Percentiles rank a stretch among this genome's conserved stretches.
These are phyloP conservation scores for Starmerella cellae DNA, from an alignment of 805 yeast genomes.

Conservation along the genomic window DNA sequence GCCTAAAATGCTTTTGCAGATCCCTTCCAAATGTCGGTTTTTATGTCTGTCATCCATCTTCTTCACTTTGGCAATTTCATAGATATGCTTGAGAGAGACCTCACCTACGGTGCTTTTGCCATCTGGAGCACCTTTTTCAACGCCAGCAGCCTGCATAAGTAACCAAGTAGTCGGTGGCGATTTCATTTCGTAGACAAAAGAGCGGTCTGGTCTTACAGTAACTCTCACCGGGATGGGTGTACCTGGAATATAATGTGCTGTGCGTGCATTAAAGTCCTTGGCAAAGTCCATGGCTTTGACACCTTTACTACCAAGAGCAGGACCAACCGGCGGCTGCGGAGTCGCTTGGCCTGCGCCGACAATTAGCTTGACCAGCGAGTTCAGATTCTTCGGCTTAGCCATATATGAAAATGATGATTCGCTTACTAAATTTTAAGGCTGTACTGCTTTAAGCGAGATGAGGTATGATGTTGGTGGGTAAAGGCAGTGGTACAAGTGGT, in stretches of 20 bases:
- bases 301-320: slow-evolving; percentile 96
- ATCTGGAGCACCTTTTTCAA: slow-evolving; percentile 65
- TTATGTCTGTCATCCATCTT: slow-evolving; percentile 70
- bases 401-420: slow-evolving; percentile 10
- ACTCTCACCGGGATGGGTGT: slow-evolving; percentile 79
- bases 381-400: slow-evolving; percentile 40
- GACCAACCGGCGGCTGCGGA: slow-evolving; percentile 98
- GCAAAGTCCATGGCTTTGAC: slow-evolving; percentile 97
- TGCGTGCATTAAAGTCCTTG: slow-evolving; percentile 94
- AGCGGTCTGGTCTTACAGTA: slow-evolving; percentile 81
- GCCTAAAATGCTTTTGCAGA: slow-evolving; percentile 70
- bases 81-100: slow-evolving; percentile 71
- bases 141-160: slow-evolving; percentile 65
- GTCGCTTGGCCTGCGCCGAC: slow-evolving; percentile 98
- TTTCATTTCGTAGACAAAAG: slow-evolving; percentile 73
- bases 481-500: no score
- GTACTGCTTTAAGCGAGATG: neutral
- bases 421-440: neutral
- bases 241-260: slow-evolving; percentile 76
- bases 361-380: slow-evolving; percentile 58
- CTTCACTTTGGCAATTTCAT: slow-evolving; percentile 89
- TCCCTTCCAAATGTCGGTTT: slow-evolving; percentile 52
- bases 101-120: slow-evolving; percentile 41
- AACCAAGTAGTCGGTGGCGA: slow-evolving; percentile 88
- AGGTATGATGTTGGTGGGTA: neutral